phyloP scores from a whole-genome alignment of 768 basidiomycete species.

The Suillus sp. region DNA sequence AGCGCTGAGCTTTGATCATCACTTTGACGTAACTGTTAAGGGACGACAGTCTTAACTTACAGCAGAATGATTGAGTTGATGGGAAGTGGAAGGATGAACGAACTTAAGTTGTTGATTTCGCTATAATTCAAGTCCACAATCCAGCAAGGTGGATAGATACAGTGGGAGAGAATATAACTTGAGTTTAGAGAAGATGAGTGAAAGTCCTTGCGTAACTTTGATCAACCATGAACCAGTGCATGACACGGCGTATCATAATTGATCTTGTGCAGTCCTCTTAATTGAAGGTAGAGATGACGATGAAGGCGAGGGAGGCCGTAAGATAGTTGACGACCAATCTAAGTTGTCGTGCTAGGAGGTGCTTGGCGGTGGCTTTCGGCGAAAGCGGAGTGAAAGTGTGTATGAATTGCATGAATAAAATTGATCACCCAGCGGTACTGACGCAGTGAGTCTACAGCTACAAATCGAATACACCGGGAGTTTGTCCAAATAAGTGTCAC shows the following conservation, averaged over 20 bases:
- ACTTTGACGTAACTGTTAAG: too few relatives aligned
- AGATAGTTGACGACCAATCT: not conserved
- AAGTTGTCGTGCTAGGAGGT: not conserved
- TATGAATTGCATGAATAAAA: not conserved
- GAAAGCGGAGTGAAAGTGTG: not conserved
- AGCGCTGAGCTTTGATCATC: too few relatives aligned
- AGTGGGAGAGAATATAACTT: slow-evolving; percentile 85
- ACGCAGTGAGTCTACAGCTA: not conserved
- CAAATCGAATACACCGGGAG: not conserved
- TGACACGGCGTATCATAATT: slow-evolving; percentile 60
- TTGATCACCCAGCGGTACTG: not conserved
- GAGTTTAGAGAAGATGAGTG: slow-evolving; percentile 63
- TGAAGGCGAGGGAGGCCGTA: not conserved
- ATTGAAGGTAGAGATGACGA: not conserved
- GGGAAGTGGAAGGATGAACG: slow-evolving; percentile 26
- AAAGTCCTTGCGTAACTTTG: slow-evolving; percentile 85
- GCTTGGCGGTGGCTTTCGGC: not conserved
- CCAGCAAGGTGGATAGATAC: slow-evolving; percentile 75
- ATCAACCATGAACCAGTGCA: slow-evolving; percentile 38
- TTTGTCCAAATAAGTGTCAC: not conserved
- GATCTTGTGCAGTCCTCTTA: not conserved
- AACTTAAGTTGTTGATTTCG: slow-evolving; percentile 68
- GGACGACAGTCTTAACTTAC: too few relatives aligned
- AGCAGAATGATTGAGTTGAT: not conserved
- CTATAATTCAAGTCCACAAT: too few relatives aligned